These are phyloP conservation scores for Pseudocercospora musae DNA, from an alignment of 2,329 filamentous ascomycete species.

Conservation along the genomic window DNA sequence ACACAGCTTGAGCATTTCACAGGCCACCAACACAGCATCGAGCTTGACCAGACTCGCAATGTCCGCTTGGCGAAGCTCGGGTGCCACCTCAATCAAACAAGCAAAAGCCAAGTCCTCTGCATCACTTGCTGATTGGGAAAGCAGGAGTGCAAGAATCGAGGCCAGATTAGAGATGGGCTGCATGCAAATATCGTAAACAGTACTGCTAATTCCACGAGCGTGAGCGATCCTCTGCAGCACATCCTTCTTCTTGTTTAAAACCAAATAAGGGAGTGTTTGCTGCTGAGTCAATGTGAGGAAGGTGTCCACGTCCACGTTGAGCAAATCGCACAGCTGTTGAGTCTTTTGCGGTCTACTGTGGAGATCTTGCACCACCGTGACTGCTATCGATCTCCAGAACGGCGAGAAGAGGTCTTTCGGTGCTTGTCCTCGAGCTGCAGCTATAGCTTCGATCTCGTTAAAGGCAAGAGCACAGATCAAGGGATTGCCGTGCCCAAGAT, in stretches of 20 bases:
- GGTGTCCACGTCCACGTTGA: conserved; percentile 70
- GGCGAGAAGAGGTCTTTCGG: conserved; percentile 63
- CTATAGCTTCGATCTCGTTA: conserved; percentile 73
- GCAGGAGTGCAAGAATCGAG: conserved; percentile 56
- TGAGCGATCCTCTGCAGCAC: conserved; percentile 78
- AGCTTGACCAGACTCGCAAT: conserved; percentile 68
- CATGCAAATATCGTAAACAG: conserved; percentile 60
- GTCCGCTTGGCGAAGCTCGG: conserved; percentile 63
- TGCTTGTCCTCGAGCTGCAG: conserved; percentile 62
- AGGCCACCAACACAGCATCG: conserved; percentile 71
- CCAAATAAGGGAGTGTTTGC: conserved; percentile 80
- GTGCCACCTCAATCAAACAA: conserved; percentile 64
- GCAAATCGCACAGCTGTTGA: conserved; percentile 73
- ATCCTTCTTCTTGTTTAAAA: conserved; percentile 72
- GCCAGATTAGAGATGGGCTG: conserved; percentile 56
- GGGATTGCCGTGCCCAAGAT: conserved; percentile 77
- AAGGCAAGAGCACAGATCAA: conserved; percentile 79
- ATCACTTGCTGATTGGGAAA: conserved; percentile 57
- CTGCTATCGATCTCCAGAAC: conserved; percentile 84
- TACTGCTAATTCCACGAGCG: conserved; percentile 54
- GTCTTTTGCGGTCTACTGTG: conserved; percentile 76
- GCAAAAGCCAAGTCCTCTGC: conserved; percentile 69
- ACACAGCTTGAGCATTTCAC: conserved; percentile 77
- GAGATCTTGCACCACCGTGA: conserved; percentile 78
- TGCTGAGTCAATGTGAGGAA: conserved; percentile 74